Conservation (phyloP, 768 basidiomycete genomes). For the Guyanaporus albipodus region DNA sequence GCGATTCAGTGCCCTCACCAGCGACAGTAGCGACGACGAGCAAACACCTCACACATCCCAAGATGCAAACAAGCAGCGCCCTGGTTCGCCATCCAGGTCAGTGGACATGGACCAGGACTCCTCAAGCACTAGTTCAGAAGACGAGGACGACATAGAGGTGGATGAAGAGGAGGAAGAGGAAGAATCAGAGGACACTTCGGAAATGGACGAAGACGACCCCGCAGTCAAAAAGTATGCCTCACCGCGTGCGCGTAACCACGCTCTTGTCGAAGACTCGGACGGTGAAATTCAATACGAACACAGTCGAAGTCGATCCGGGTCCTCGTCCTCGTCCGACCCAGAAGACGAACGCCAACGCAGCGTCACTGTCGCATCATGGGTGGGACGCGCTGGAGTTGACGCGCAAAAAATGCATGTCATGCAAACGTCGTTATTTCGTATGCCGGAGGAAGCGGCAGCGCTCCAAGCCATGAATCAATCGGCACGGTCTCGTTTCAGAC, state of each 20-base stretch:
- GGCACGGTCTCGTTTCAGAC: slow-evolving; percentile 31
- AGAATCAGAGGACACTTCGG: slow-evolving; percentile 39
- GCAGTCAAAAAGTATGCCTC: slow-evolving; percentile 23
- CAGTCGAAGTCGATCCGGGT: slow-evolving; percentile 33
- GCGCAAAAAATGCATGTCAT: slow-evolving; percentile 88
- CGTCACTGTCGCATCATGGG: slow-evolving; percentile 63
- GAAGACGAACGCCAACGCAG: slow-evolving; percentile 28
- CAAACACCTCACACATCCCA: slow-evolving; percentile 33
- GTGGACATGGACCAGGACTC: slow-evolving; percentile 32
- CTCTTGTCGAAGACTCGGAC: slow-evolving; percentile 52
- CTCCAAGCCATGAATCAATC: slow-evolving; percentile 51
- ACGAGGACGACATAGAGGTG: slow-evolving; percentile 26
- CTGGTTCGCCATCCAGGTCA: slow-evolving; percentile 19
- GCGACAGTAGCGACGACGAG: slow-evolving; percentile 54
- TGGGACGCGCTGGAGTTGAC: slow-evolving; percentile 71
- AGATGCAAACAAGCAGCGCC: slow-evolving; percentile 16
- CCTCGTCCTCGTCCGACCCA: slow-evolving; percentile 24
- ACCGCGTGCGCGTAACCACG: slow-evolving; percentile 39
- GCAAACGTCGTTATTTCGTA: slow-evolving; percentile 83
- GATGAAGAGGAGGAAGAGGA: slow-evolving; percentile 38
- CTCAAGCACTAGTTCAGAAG: slow-evolving; percentile 26
- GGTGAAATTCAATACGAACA: slow-evolving; percentile 49
- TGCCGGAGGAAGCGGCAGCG: slow-evolving; percentile 69
- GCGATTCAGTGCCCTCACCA: slow-evolving; percentile 62
- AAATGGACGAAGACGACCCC: slow-evolving; percentile 52